Percentiles rank a stretch among this genome's conserved stretches.
These are phyloP conservation scores for Phytophthora sp. DNA, from an alignment of 352 stramenopile species.

Conservation along the genomic window DNA sequence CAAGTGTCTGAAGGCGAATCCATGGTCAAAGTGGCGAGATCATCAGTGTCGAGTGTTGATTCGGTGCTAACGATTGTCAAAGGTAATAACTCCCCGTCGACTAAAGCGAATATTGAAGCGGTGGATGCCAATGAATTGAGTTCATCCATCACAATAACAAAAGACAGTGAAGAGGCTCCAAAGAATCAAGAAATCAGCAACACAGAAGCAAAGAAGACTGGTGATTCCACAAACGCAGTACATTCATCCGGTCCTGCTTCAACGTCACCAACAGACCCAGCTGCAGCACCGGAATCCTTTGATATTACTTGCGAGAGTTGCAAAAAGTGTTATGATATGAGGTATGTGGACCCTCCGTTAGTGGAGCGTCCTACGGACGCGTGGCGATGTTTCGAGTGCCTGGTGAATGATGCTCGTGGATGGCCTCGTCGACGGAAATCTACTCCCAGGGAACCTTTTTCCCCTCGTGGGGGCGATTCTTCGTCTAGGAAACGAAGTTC, in stretches of 20 bases:
- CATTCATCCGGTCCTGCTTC: conserved; percentile 12
- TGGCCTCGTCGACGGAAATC: conserved; percentile 72
- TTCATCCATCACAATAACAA: background rate
- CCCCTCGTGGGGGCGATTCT: conserved; percentile 25
- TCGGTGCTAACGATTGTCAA: conserved; percentile 3
- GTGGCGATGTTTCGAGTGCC: conserved; percentile 89
- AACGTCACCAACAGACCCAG: conserved; percentile 33
- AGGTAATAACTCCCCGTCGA: background rate
- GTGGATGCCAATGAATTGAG: background rate
- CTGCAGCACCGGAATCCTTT: conserved; percentile 55
- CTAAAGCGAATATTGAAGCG: conserved; percentile 7
- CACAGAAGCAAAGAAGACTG: conserved; percentile 2
- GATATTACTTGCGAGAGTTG: conserved; percentile 84
- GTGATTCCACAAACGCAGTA: conserved; percentile 2
- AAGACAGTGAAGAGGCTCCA: conserved; percentile 1
- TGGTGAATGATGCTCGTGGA: conserved; percentile 85
- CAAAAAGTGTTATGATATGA: conserved; percentile 84
- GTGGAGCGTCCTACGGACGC: conserved; percentile 74
- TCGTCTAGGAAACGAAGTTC: conserved; percentile 46
- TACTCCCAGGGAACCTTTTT: conserved; percentile 36
- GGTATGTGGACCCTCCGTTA: conserved; percentile 83
- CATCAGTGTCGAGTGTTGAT: background rate
- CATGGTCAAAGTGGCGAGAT: conserved; percentile 2
- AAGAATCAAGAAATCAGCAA: background rate
- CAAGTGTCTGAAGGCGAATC: conserved; percentile 2